Conservation (phyloP, 179 eudicot species). For the Heliamphora pulchella region DNA sequence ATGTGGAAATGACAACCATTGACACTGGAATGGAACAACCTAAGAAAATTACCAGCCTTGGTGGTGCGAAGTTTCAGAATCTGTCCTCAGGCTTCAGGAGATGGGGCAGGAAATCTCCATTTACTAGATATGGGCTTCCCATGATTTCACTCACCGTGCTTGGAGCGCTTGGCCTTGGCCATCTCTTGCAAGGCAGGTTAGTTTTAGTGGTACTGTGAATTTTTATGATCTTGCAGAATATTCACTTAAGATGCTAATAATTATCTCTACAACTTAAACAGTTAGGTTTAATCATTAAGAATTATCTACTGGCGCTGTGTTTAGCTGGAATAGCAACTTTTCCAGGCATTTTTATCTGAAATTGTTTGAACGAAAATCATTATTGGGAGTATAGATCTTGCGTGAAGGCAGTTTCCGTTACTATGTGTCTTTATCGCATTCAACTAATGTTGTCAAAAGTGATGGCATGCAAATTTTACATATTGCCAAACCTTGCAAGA, state of each 20-base stretch:
- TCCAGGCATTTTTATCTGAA: neutral
- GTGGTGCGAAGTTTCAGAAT: constrained; percentile 31
- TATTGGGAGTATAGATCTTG: too few relatives aligned
- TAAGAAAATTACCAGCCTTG: constrained; percentile 26
- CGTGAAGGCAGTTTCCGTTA: too few relatives aligned
- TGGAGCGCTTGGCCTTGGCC: constrained; percentile 85
- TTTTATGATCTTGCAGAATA: too few relatives aligned
- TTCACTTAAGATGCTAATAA: neutral
- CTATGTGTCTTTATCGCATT: too few relatives aligned
- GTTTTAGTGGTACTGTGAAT: neutral
- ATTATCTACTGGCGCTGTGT: neutral
- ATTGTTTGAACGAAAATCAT: neutral
- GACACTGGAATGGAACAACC: constrained; percentile 25
- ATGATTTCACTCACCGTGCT: constrained; percentile 81
- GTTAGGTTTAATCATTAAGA: neutral
- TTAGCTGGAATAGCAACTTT: neutral
- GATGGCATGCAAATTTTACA: too few relatives aligned
- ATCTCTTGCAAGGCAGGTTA: constrained; percentile 92
- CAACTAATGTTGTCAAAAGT: too few relatives aligned
- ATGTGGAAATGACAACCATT: constrained; percentile 27
- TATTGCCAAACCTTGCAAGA: too few relatives aligned
- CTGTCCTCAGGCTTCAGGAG: constrained; percentile 49
- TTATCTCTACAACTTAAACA: neutral
- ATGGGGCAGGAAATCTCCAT: constrained; percentile 78
- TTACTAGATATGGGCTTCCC: constrained; percentile 87